A percentile compares a stretch with the other conserved stretches of the same genome.
Conservation (phyloP, 306 rosid genomes). For the Biancaea sappan region DNA sequence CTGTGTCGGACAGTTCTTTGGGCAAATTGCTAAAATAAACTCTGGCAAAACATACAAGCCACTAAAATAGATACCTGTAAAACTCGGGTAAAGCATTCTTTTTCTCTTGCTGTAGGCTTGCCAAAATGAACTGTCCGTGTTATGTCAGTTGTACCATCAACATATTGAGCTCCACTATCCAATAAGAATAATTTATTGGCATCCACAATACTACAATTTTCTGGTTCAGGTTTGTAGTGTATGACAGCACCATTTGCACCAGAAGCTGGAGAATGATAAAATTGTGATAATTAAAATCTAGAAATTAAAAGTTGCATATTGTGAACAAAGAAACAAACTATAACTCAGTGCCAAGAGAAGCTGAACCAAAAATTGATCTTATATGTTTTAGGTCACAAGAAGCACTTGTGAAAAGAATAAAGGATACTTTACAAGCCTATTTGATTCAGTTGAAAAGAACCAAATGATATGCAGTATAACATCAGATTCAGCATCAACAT, state of each 20-base stretch:
- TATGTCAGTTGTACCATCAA: conserved; percentile 96
- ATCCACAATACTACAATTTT: conserved; percentile 76
- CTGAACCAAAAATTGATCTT: conserved; percentile 16
- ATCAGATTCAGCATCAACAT: background rate
- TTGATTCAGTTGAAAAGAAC: background rate
- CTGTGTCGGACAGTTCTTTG: background rate
- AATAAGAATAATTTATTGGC: conserved; percentile 76
- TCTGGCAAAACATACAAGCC: conserved; percentile 11
- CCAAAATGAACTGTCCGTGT: conserved; percentile 98
- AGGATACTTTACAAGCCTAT: background rate
- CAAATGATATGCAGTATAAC: background rate
- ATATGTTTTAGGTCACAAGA: background rate
- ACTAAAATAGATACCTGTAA: conserved; percentile 60
- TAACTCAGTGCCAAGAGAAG: conserved; percentile 27
- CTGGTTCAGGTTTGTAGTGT: conserved; percentile 93
- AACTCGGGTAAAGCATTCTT: conserved; percentile 91
- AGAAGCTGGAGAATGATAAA: conserved; percentile 59
- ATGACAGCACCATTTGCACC: conserved; percentile 96
- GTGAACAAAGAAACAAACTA: conserved; percentile 9
- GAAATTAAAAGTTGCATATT: background rate
- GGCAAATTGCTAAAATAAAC: conserved; percentile 33
- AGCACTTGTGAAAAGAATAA: background rate
- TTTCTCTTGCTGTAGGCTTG: conserved; percentile 68
- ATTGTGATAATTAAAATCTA: conserved; percentile 7
- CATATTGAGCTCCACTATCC: conserved; percentile 97